phyloP scores from a whole-genome alignment of 2,329 filamentous ascomycete species.

The Cyanodermella asteris region DNA sequence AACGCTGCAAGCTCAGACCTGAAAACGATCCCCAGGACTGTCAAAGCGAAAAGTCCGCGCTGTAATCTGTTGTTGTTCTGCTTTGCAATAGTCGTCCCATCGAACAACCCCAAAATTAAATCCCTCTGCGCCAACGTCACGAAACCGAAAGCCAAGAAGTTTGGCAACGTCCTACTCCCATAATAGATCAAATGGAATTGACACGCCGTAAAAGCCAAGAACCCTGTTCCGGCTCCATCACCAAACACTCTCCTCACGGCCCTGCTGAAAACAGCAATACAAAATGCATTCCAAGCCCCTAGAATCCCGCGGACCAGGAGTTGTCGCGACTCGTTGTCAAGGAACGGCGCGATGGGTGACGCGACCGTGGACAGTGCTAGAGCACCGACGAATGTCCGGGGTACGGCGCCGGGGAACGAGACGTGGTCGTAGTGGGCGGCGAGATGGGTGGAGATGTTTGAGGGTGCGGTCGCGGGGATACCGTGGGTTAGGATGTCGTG shows the following conservation, averaged over 20 bases:
- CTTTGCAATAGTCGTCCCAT: no score
- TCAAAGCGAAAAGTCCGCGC: constrained; percentile 31
- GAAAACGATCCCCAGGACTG: constrained; percentile 64
- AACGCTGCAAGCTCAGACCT: constrained; percentile 74
- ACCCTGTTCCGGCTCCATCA: constrained; percentile 50
- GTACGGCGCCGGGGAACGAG: constrained; percentile 73
- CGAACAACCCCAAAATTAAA: no score
- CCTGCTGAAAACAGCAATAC: constrained; percentile 43
- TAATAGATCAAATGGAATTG: constrained; percentile 94
- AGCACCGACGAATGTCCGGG: constrained; percentile 71
- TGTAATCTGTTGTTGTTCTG: neutral
- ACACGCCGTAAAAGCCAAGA: constrained; percentile 49
- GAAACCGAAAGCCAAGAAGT: constrained; percentile 89
- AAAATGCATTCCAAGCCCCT: constrained; percentile 50
- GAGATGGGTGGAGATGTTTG: no score
- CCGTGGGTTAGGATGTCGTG: constrained; percentile 78
- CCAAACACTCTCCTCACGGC: constrained; percentile 49
- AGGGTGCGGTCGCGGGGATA: constrained; percentile 44
- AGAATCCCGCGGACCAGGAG: constrained; percentile 50
- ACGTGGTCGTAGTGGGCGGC: constrained; percentile 64
- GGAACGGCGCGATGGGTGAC: constrained; percentile 39
- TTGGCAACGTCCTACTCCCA: constrained; percentile 73
- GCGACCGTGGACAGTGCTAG: constrained; percentile 52
- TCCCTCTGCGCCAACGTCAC: no score
- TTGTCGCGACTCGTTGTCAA: constrained; percentile 36